Evolutionary conservation across 208 protist species (phyloP).

Genomic region (Trichomonas tenax): DNA sequence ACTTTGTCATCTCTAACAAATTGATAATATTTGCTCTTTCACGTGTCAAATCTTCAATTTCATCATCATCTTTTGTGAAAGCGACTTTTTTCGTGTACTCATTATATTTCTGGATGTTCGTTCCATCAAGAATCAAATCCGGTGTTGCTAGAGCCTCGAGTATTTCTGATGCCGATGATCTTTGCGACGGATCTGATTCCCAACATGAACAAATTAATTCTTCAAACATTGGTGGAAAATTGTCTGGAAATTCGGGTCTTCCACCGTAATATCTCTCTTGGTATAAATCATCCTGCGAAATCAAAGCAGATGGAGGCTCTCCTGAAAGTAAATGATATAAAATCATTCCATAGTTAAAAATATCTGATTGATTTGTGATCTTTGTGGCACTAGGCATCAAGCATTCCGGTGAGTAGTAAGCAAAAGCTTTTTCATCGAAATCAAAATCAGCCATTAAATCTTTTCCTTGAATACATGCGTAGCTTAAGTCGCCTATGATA

Average conservation of each 20-base stretch:
- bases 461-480: background rate
- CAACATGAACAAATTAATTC: background rate
- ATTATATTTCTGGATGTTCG: background rate
- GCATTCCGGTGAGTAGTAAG: background rate
- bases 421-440: background rate
- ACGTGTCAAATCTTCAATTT: background rate
- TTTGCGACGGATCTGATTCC: background rate
- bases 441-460: background rate
- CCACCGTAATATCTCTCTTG: background rate
- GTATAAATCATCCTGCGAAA: background rate
- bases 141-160: background rate
- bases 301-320: background rate
- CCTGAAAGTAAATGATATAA: background rate
- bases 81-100: background rate
- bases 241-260: background rate
- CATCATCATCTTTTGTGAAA: background rate
- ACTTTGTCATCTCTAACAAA: background rate
- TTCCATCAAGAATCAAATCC: background rate
- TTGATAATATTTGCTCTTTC: background rate
- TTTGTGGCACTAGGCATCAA: background rate
- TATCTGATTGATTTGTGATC: background rate
- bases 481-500: background rate
- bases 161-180: background rate
- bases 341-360: background rate
- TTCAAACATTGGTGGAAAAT: background rate